Conservation (phyloP, 208 protist genomes). For the Trypanosoma conorhini region DNA sequence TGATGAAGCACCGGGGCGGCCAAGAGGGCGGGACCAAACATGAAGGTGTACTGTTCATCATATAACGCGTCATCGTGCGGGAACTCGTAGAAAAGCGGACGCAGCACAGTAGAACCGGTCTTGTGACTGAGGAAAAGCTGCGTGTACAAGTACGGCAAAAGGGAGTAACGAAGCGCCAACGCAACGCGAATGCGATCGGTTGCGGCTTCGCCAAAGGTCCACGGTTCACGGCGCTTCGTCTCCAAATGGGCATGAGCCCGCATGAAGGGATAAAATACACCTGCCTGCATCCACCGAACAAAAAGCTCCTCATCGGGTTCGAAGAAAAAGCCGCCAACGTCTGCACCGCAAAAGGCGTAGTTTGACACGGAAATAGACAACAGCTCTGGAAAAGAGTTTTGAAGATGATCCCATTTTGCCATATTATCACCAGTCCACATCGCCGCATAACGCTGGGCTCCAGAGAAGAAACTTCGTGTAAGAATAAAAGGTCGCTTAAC, state of each 20-base stretch:
- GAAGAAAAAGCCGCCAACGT: slow-evolving; percentile 99
- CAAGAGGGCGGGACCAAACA: slow-evolving; percentile 91
- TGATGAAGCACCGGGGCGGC: slow-evolving; percentile 84
- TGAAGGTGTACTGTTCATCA: slow-evolving; percentile 89
- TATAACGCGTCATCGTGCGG: slow-evolving; percentile 76
- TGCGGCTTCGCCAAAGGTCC: slow-evolving; percentile 89
- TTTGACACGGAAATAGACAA: slow-evolving; percentile 95
- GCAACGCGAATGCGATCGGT: slow-evolving; percentile 69
- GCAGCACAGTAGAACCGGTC: slow-evolving; percentile 90
- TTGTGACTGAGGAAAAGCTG: slow-evolving; percentile 86
- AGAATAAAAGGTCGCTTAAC: slow-evolving; percentile 97
- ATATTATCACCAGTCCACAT: slow-evolving; percentile 99
- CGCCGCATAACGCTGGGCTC: slow-evolving; percentile 96
- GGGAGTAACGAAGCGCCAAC: slow-evolving; percentile 89
- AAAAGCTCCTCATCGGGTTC: slow-evolving; percentile 96
- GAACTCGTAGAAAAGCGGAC: slow-evolving; percentile 96
- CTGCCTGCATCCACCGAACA: slow-evolving; percentile 98
- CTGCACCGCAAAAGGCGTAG: slow-evolving; percentile 95
- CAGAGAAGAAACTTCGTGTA: slow-evolving; percentile 98
- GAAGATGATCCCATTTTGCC: slow-evolving; percentile 95
- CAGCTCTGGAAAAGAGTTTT: slow-evolving; percentile 95
- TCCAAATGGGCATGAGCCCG: slow-evolving; percentile 97
- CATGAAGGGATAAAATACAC: slow-evolving; percentile 98
- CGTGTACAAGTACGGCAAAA: slow-evolving; percentile 98
- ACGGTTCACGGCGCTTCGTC: slow-evolving; percentile 98